phyloP scores from a whole-genome alignment of 208 protist genomes.

The Strigomonas culicis region DNA sequence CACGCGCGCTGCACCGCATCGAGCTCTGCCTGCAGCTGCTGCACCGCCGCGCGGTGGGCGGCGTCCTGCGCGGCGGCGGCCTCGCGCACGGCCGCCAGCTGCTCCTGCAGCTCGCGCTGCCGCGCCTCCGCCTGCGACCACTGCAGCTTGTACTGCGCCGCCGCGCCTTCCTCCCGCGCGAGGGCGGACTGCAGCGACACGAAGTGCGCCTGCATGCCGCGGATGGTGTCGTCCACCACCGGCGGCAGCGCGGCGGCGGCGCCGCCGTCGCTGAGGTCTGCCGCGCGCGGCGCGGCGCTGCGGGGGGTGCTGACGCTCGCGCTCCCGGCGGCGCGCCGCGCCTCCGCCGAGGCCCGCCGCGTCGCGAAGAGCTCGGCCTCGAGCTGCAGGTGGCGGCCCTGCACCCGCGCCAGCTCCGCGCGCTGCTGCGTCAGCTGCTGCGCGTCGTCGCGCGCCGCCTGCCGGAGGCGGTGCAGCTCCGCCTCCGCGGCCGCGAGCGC shows the following conservation, averaged over 20 bases:
- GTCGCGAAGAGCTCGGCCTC: constrained; percentile 18
- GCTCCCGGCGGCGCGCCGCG: background rate
- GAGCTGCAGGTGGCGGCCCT: constrained; percentile 15
- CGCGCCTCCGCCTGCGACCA: background rate
- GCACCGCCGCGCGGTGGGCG: background rate
- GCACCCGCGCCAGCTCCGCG: constrained; percentile 13
- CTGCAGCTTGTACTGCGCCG: background rate
- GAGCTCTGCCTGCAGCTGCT: background rate
- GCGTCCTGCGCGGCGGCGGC: too few species aligned
- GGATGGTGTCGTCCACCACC: background rate
- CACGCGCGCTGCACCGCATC: background rate
- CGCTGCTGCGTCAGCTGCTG: background rate
- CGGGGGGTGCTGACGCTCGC: background rate
- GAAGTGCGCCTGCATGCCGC: constrained; percentile 11
- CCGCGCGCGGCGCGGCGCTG: too few species aligned
- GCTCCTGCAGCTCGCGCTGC: background rate
- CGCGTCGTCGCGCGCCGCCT: background rate
- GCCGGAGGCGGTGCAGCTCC: background rate
- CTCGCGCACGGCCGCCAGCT: background rate
- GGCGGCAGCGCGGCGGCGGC: too few species aligned
- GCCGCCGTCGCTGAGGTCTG: too few species aligned
- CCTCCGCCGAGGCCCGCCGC: constrained; percentile 1
- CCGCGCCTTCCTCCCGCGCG: background rate
- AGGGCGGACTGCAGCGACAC: background rate
- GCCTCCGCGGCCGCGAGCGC: constrained; percentile 7